Base-by-base conservation (phyloP, 352 stramenopile genomes). In the Phytophthora agathidicida region DNA sequence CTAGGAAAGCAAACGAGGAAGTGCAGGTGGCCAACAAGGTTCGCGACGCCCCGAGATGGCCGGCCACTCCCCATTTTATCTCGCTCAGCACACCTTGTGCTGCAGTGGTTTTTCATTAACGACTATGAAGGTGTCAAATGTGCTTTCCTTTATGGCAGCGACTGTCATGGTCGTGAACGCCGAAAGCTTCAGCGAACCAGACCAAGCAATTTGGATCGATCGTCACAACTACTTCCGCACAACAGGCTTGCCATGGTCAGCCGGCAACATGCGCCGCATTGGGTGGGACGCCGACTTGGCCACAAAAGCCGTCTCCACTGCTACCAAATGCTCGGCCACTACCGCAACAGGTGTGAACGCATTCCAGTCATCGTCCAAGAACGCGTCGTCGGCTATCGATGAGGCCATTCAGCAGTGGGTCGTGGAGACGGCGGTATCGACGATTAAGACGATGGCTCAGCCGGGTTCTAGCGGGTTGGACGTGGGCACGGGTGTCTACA, bases 191-290 rank as follows among this genome's bases (percentile, higher is more conserved):
- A 59, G 37, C 36, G 35, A 58, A 47, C 8, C 23, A 14, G 74
- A 87, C 23, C 68, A 89, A 41, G 75, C 75, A 36, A 68, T 89
- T 28, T 86, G 73, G 74, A 73, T 89, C 51, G 79, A 89, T 62
- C 78, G 78, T 28, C 76, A 87, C 68, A 86, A 88, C 66, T 91
- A 77, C 64, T 88, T 89, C 54, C 81, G 79, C 26, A 87, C 83
- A 42, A 77, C 77, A 20, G 80, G 65, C 19, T 54, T 90, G 45
- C 77, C 80, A n/a, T 90, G 69, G 52, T 73, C 77, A 11, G 80
- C 80, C 19, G 54, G 49, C 38, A 75, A 88, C 53, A 90, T 90
- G 77, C 71, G 80, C 20, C 68, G 69, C 30, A 71, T 90, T 9
- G 71, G 69, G 32, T 90, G 80, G 80, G 80, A 77, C 41, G 73